A percentile compares a stretch with the other conserved stretches of the same genome.
Evolutionary conservation across 2,329 filamentous ascomycete species (phyloP).

Genomic region (Dactylellina haptotyla): DNA sequence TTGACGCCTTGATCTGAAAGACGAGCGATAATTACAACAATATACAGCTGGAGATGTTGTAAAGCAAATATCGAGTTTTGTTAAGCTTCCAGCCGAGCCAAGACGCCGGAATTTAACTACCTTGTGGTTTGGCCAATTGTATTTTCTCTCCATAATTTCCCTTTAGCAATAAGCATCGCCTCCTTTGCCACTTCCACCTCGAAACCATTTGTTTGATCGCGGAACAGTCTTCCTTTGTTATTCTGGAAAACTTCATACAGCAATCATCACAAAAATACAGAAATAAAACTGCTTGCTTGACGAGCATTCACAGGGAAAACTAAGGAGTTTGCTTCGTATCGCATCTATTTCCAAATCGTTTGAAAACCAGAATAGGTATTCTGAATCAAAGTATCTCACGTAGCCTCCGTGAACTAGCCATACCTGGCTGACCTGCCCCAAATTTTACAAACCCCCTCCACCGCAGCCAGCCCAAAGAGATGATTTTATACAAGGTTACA

Average conservation of each 20-base stretch:
- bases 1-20: not conserved
- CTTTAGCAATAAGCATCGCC: slow-evolving; percentile 41
- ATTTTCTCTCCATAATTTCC: slow-evolving; percentile 48
- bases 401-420: slow-evolving; percentile 27
- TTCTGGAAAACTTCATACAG: not conserved
- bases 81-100: slow-evolving; percentile 24
- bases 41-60: slow-evolving; percentile 6
- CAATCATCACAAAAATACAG: slow-evolving; percentile 17
- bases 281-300: not conserved
- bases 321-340: not conserved
- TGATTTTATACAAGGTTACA: slow-evolving; percentile 34
- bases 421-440: slow-evolving; percentile 18
- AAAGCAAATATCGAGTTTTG: slow-evolving; percentile 8
- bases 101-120: slow-evolving; percentile 41
- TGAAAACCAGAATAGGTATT: slow-evolving; percentile 18
- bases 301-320: slow-evolving; percentile 4
- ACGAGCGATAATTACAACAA: not conserved
- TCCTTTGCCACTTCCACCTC: slow-evolving; percentile 48
- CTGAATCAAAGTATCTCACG: slow-evolving; percentile 15
- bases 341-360: not conserved
- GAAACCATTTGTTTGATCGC: slow-evolving; percentile 32
- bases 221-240: slow-evolving; percentile 29
- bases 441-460: slow-evolving; percentile 29
- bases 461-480: slow-evolving; percentile 8
- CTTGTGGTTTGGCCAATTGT: slow-evolving; percentile 9